Base-by-base conservation (phyloP, 352 stramenopile species). In the Aphanomyces cochlioides region DNA sequence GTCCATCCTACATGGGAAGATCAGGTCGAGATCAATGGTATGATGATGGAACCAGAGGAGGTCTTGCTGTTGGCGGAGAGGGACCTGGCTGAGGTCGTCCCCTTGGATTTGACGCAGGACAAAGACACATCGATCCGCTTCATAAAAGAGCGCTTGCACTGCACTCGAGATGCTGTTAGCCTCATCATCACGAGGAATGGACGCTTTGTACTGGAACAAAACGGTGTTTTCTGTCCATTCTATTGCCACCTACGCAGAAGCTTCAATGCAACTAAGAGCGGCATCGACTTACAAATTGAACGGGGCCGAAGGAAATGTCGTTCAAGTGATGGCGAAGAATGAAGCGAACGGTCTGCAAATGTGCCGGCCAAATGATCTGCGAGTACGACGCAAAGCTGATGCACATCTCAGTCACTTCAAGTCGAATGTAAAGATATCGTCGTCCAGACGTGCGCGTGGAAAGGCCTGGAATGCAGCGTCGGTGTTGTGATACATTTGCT, bases 181-280 rank as follows among this genome's bases (percentile, higher is more conserved):
- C 28, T 28, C 28, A 28, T 28, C 28, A 28, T 28, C 28, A 28
- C 28, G 28, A 28, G 28, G 28, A n/a, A 50, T 12, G 43, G 43
- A 12, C 10, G 10, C 17, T 2, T 50, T 50, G 43, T n/a, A 12
- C 43, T n/a, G 43, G 15, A 19, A 58, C 50, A 58, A 19, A 28
- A 58, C 50, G 7, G 50, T 58, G 50, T 58, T 58, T 19, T 58
- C 50, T 37, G 50, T 58, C 50, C 7, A 58, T 58, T 58, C 50
- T 19, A 28, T 36, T 21, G 10, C 7, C 50, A 13, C 21, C 8
- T 21, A 36, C 7, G 50, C 50, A 36, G 15, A 36, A 12, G 3
- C 1, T 10, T 17, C 19, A 17, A 28, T 19, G 36, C 50, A 10
- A n/a, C n/a, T n/a, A n/a, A 28, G 36, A 28, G 28, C 28, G 8